Evolutionary conservation across 306 rosid genomes (phyloP), one percentile per base, ranked within the genome.

Genomic region (Senna tora): DNA sequence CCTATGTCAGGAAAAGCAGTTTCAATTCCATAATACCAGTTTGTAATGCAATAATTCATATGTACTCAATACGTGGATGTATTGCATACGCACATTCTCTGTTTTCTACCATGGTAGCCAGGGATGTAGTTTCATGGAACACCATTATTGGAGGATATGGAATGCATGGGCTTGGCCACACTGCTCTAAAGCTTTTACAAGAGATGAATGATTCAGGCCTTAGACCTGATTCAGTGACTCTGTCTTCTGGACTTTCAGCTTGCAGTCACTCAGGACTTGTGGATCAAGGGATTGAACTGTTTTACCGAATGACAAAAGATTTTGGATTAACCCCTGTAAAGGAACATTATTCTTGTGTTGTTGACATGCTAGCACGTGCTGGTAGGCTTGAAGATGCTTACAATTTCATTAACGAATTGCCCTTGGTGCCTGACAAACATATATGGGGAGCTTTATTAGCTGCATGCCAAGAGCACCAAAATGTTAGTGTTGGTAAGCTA

Each of bases 391-490:
- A 80, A 78, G 86, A 81, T 59, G 90, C 87, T 52, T 79, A 64
- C 47, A 63, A 51, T 65, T 83, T 83, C 53, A 83, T 83, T 42
- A 46, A 75, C 20, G 53, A 32, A 30, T 64, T 83, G 86, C 84
- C 84, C 9, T 13, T 72, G 65, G 76, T 64, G 47, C 82, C 84
- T 46, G 69, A 83, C 77, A 78, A 81, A 47, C 70, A 69, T 81
- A 56, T 83, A 39, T 83, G 82, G 90, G 87, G 87, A 30, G 85
- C 90, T 75, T 65, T 86, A 19, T 79, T 83, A 30, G 80, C 87
- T 54, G 78, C 90, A 47, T 78, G 84, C 78, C 85, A 50, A 41
- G 84, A 80, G 41, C 79, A 83, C 79, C 80, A 76, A 39, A 83
- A 83, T 81, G 65, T 78, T 75, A 73, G 70, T 13, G 64, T 78